These are phyloP conservation scores for Triticum monococcum DNA, from an alignment of 176 grass and related monocot species.

Conservation along the genomic window DNA sequence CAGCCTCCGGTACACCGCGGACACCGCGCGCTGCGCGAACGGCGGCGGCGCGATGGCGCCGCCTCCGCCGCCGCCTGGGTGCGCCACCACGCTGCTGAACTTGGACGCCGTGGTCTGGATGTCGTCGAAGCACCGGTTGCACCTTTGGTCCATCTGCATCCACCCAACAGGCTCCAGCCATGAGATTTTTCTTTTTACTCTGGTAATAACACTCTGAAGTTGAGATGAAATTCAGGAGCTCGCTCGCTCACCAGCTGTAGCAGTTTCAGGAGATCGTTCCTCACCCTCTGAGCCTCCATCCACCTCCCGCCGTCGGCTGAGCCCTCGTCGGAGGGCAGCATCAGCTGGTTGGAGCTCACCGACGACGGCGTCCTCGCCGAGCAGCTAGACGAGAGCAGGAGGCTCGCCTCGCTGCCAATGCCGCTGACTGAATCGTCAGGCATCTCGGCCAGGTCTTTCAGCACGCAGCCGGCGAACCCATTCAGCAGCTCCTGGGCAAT, in stretches of 20 bases:
- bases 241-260: slow-evolving; percentile 62
- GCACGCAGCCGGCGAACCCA: slow-evolving; percentile 45
- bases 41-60: slow-evolving; percentile 13
- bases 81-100: slow-evolving; percentile 43
- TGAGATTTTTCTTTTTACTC: background rate
- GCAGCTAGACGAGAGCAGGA: slow-evolving; percentile 40
- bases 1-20: slow-evolving; percentile 43
- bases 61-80: slow-evolving; percentile 4
- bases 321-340: slow-evolving; percentile 29
- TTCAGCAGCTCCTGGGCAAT: slow-evolving; percentile 60
- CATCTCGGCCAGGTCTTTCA: slow-evolving; percentile 37
- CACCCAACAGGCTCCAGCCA: background rate
- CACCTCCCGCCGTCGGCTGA: background rate
- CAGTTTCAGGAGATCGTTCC: slow-evolving; percentile 56
- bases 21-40: slow-evolving; percentile 48
- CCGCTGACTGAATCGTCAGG: slow-evolving; percentile 12
- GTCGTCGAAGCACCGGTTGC: slow-evolving; percentile 70
- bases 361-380: slow-evolving; percentile 23
- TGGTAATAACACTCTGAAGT: background rate
- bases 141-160: slow-evolving; percentile 73
- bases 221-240: background rate
- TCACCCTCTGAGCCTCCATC: slow-evolving; percentile 33
- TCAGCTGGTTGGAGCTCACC: slow-evolving; percentile 21
- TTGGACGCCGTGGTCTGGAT: slow-evolving; percentile 49
- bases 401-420: slow-evolving; percentile 24